phyloP scores from a whole-genome alignment of 2,329 filamentous ascomycete species.

The Cryoendolithus antarcticus region DNA sequence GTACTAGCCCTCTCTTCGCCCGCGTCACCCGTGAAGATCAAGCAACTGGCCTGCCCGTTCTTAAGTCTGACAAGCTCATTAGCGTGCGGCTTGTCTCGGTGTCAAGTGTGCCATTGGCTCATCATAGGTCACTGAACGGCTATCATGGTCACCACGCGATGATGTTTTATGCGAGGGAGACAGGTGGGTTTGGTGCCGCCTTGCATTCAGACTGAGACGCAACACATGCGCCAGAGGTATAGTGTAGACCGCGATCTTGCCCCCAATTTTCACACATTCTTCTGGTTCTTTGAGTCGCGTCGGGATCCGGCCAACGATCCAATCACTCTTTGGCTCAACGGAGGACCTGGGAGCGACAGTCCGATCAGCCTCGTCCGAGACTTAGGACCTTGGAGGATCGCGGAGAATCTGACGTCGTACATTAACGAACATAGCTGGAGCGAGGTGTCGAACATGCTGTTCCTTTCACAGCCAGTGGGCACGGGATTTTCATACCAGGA shows the following conservation, averaged over 20 bases:
- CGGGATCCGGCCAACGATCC: slow-evolving; percentile 44
- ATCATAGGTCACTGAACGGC: too few relatives aligned
- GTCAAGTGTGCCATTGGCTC: too few relatives aligned
- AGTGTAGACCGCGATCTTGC: slow-evolving; percentile 7
- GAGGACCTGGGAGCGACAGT: slow-evolving; percentile 44
- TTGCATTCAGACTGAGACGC: too few relatives aligned
- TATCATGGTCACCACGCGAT: too few relatives aligned
- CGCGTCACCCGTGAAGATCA: too few relatives aligned
- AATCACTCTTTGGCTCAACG: slow-evolving; percentile 48
- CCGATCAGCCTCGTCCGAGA: slow-evolving; percentile 43
- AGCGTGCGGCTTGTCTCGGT: too few relatives aligned
- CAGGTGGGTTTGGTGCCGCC: too few relatives aligned
- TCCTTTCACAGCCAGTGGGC: slow-evolving; percentile 49
- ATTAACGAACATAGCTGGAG: slow-evolving; percentile 49
- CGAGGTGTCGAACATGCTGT: slow-evolving; percentile 47
- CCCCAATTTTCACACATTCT: slow-evolving; percentile 35
- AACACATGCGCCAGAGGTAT: too few relatives aligned
- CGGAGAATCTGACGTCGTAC: slow-evolving; percentile 19
- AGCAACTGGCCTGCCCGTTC: too few relatives aligned
- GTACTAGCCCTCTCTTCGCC: too few relatives aligned
- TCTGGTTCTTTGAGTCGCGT: slow-evolving; percentile 52
- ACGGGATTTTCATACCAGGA: slow-evolving; percentile 44
- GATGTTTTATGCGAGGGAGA: too few relatives aligned
- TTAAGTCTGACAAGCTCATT: too few relatives aligned
- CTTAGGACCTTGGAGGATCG: slow-evolving; percentile 29